Percentiles rank a stretch among this genome's conserved stretches.
These are phyloP conservation scores for Quercus ilex DNA, from an alignment of 306 rosid species.

Conservation along the genomic window DNA sequence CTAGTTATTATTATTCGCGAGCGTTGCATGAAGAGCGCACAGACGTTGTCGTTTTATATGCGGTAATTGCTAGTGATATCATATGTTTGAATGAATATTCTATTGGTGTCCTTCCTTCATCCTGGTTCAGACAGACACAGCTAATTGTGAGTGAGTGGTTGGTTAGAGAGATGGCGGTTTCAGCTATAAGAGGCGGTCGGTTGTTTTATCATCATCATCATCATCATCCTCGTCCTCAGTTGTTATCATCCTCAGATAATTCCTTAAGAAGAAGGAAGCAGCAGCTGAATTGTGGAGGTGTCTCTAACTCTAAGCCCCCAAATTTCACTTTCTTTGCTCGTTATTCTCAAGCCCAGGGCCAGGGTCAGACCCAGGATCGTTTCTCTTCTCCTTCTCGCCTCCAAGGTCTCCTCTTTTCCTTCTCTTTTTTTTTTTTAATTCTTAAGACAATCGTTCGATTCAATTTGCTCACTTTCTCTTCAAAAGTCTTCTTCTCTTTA, in stretches of 20 bases:
- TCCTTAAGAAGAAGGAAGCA: constrained; percentile 18
- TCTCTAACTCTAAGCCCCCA: no score
- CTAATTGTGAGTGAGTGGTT: no score
- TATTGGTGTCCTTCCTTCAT: no score
- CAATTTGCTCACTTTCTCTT: no score
- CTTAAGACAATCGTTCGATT: no score
- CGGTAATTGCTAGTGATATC: no score
- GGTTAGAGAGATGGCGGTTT: constrained; percentile 50
- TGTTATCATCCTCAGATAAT: constrained; percentile 6
- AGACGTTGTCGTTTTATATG: no score
- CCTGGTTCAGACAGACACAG: no score
- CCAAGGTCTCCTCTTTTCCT: constrained; percentile 44
- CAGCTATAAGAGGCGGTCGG: constrained; percentile 58
- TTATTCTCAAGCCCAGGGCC: constrained; percentile 72
- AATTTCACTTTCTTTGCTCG: constrained; percentile 56
- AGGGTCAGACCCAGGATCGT: constrained; percentile 69
- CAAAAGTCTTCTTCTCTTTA: no score
- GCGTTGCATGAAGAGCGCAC: no score
- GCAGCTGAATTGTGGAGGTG: not conserved
- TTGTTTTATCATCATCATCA: constrained; percentile 24
- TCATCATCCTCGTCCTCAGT: constrained; percentile 33
- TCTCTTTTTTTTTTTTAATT: not conserved
- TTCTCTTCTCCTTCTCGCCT: constrained; percentile 62
- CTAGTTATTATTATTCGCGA: no score
- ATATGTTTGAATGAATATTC: no score